Evolutionary conservation across 169 alveolate genomes (phyloP).

Genomic region (Toxoplasma gondii): DNA sequence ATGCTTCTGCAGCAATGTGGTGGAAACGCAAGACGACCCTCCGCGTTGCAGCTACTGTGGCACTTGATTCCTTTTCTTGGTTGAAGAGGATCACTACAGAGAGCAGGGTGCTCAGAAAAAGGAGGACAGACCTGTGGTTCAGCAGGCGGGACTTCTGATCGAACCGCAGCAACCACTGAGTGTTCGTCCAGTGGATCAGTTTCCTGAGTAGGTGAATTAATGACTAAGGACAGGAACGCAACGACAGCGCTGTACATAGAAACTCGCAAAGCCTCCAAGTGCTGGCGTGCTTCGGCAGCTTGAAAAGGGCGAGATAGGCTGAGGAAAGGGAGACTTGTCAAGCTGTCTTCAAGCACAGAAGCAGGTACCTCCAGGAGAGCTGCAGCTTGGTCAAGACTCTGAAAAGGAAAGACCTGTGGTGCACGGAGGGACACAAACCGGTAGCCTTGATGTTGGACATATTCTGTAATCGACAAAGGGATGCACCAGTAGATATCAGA

Average conservation of each 20-base stretch:
- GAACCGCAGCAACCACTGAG: no score
- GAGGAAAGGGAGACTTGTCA: neutral
- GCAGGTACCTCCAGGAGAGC: neutral
- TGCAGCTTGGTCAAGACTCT: neutral
- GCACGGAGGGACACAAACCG: no score
- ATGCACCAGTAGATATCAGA: no score
- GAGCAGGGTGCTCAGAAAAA: neutral
- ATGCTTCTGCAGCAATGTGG: neutral
- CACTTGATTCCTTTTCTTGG: neutral
- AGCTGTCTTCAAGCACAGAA: neutral
- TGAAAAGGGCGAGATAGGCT: neutral
- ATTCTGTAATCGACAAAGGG: no score
- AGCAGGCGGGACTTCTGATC: no score
- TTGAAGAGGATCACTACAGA: neutral
- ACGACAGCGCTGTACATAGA: neutral
- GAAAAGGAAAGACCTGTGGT: neutral
- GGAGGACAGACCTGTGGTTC: no score
- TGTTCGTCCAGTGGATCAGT: no score
- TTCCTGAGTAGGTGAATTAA: neutral
- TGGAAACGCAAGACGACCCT: neutral
- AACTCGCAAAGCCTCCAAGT: constrained; percentile 1
- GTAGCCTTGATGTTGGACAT: no score
- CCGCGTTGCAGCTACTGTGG: neutral
- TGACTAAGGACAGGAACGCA: neutral
- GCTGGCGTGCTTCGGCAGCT: constrained; percentile 1